Evolutionary conservation across 2,329 filamentous ascomycete genomes (phyloP).

Genomic region (Clonostachys sp.): DNA sequence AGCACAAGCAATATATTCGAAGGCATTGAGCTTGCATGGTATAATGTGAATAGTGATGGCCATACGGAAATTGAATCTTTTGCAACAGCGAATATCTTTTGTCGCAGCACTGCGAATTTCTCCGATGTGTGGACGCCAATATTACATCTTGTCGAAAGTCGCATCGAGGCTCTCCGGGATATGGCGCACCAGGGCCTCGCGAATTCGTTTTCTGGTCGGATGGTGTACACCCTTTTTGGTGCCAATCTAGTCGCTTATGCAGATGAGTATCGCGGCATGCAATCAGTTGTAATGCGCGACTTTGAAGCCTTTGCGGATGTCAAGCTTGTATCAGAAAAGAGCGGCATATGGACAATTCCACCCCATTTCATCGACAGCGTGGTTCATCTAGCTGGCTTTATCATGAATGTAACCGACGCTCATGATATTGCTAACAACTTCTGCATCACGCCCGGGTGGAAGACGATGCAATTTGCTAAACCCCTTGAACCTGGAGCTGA

Average conservation of each 20-base stretch:
- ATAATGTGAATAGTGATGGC: constrained; percentile 6
- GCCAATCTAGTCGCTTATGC: constrained; percentile 52
- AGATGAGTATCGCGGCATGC: constrained; percentile 49
- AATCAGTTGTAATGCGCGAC: constrained; percentile 47
- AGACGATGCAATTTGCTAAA: constrained; percentile 44
- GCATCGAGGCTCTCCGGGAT: constrained; percentile 48
- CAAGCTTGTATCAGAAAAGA: background rate
- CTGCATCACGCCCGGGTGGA: constrained; percentile 55
- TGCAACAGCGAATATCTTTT: constrained; percentile 22
- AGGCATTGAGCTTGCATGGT: constrained; percentile 33
- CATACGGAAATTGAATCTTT: constrained; percentile 5
- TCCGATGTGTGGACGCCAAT: constrained; percentile 49
- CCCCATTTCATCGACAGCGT: constrained; percentile 54
- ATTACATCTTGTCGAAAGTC: constrained; percentile 61
- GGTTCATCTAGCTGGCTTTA: constrained; percentile 53
- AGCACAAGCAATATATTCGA: constrained; percentile 9
- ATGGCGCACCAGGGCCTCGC: constrained; percentile 10
- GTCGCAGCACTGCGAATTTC: constrained; percentile 46
- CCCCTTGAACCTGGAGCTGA: constrained; percentile 37
- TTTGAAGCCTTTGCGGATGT: background rate
- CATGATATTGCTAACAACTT: constrained; percentile 48
- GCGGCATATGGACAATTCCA: background rate
- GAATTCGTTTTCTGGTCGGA: constrained; percentile 10
- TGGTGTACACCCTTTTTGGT: constrained; percentile 60
- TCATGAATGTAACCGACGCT: constrained; percentile 51